phyloP scores from a whole-genome alignment of 148 eudicot genomes.

The Nepenthes gracilis region DNA sequence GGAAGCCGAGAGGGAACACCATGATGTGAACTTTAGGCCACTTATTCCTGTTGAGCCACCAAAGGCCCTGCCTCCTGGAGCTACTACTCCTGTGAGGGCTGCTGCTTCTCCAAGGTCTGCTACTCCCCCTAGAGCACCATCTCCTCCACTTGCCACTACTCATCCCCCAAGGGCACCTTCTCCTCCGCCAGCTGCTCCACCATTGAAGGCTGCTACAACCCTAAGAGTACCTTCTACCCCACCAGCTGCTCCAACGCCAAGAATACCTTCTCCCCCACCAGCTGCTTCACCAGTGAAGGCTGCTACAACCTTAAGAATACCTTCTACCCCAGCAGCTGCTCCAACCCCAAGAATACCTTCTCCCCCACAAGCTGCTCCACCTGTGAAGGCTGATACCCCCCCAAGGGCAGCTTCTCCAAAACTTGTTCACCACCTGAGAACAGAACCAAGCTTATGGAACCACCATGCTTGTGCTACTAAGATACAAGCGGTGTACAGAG shows the following conservation, averaged over 20 bases:
- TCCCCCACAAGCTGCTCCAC: constrained; percentile 2
- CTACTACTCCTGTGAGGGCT: constrained; percentile 20
- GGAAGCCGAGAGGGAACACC: constrained; percentile 55
- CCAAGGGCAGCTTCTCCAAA: constrained; percentile 30
- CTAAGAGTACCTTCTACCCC: background rate
- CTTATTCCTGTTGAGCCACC: constrained; percentile 37
- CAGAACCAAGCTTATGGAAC: constrained; percentile 48
- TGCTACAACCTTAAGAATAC: constrained; percentile 8
- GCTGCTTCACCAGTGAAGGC: constrained; percentile 2
- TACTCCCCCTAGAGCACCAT: constrained; percentile 11
- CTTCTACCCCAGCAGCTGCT: constrained; percentile 2
- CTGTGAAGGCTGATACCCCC: constrained; percentile 14
- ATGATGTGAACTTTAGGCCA: constrained; percentile 29
- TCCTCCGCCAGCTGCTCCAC: constrained; percentile 14
- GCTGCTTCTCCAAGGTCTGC: constrained; percentile 12
- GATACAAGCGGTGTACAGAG: constrained; percentile 85
- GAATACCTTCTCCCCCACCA: constrained; percentile 11
- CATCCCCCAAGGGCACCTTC: constrained; percentile 15
- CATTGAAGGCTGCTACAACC: background rate
- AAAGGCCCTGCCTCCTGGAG: constrained; percentile 28
- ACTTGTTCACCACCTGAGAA: constrained; percentile 33
- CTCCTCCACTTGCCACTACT: constrained; percentile 4
- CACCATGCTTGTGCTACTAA: constrained; percentile 62
- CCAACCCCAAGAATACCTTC: constrained; percentile 10
- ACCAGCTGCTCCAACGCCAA: constrained; percentile 2